Base-by-base conservation (phyloP, 768 basidiomycete genomes). In the Boletellus emodensis region DNA sequence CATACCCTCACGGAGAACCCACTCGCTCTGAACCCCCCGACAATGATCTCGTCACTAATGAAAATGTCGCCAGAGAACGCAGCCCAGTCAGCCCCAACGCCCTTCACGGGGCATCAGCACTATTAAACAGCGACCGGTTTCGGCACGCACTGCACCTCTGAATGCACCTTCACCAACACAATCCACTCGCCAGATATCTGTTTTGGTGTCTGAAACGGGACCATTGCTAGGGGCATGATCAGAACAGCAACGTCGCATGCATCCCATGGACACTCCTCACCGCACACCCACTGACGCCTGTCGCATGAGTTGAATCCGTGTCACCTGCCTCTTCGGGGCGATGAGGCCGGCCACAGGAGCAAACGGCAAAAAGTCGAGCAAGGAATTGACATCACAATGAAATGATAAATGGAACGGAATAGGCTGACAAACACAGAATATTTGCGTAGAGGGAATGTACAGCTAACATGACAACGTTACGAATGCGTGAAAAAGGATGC, bases 321-420 rank as follows among this genome's bases (percentile, higher is more conserved):
- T 86, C 46, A 46, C 68, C 49, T 55, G 67, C 53, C 58, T 72
- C 51, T 61, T 62, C 3, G 61, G 55, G 22, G 65, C 28, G 3
- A 55, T 50, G 48, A 52, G 67, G 43, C 57, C 65, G 26, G 65
- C 58, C 10, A 72, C 73, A 0, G 86, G 87, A 32, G 76, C 75
- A 32, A 76, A 74, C 10, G 85, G 82, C 40, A 84, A 62, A 60
- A 85, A 86, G 6, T 78, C 71, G 2, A 80, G 78, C 13, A 90
- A 70, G 12, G 85, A 79, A 28, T 72, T 63, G 0, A 78, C 69
- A 4, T 80, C 73, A 0, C 84, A 84, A 34, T 77, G 72, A 37
- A 88, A 75, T 5, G 73, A 75, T 24, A 90, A 53, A 62, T 86
- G 76, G 67, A 87, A 89, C 1, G 87, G 87, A 22, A 89, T 86